Conservation (phyloP, 306 rosid genomes). For the Quercus dentata region DNA sequence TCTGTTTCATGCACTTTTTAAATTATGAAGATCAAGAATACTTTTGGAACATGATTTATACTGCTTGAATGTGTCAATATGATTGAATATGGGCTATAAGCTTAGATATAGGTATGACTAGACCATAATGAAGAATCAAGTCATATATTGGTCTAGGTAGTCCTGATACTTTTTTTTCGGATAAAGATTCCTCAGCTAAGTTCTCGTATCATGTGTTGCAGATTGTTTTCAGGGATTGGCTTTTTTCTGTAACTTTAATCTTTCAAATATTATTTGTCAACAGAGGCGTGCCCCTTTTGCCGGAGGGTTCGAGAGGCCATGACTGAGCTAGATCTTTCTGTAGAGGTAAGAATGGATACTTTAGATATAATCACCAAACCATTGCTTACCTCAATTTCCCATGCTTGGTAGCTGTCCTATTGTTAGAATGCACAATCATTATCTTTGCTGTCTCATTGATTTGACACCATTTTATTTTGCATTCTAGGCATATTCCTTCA, state of each 20-base stretch:
- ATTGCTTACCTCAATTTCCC: slow-evolving; percentile 9
- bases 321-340: slow-evolving; percentile 89
- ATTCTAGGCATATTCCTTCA: not conserved
- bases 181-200: not conserved
- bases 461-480: not conserved
- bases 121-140: slow-evolving; percentile 4
- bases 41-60: slow-evolving; percentile 13
- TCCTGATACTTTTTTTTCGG: not conserved
- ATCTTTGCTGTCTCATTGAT: slow-evolving; percentile 8
- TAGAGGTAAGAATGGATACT: slow-evolving; percentile 55
- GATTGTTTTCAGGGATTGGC: not conserved
- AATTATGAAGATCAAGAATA: not conserved
- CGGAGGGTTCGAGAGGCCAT: slow-evolving; percentile 93
- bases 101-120: slow-evolving; percentile 5
- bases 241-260: slow-evolving; percentile 13
- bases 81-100: not conserved
- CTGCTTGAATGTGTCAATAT: not conserved
- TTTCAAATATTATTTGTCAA: slow-evolving; percentile 38
- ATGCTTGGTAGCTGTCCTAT: slow-evolving; percentile 5
- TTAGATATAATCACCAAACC: slow-evolving; percentile 8
- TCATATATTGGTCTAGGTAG: slow-evolving; percentile 5
- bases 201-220: not conserved
- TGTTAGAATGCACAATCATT: not conserved
- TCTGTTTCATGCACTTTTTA: slow-evolving; percentile 2
- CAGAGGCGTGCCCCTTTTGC: slow-evolving; percentile 99